Conservation (phyloP, 164 flowering plant genomes). For the Platanus orientalis region DNA sequence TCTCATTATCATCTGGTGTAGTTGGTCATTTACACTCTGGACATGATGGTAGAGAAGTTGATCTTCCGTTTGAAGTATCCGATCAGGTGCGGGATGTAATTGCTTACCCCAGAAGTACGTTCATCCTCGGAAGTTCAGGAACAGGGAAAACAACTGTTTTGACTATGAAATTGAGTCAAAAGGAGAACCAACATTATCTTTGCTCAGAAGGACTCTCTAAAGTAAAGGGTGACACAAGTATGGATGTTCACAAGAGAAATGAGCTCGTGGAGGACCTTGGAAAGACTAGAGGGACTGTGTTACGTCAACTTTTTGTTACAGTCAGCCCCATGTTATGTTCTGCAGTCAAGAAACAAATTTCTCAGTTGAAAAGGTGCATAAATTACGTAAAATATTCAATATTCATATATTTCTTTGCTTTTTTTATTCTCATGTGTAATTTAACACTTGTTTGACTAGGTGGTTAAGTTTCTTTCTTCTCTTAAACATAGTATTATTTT, state of each 20-base stretch:
- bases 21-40: constrained; percentile 61
- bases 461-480: no score
- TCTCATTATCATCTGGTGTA: constrained; percentile 51
- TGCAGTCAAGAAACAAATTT: no score
- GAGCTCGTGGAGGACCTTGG: constrained; percentile 3
- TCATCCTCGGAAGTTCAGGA: constrained; percentile 78
- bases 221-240: neutral
- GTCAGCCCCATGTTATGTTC: constrained; percentile 75
- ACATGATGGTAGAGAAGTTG: constrained; percentile 49
- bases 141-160: constrained; percentile 72
- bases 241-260: neutral
- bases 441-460: no score
- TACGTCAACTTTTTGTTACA: constrained; percentile 78
- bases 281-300: constrained; percentile 10
- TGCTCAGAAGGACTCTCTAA: constrained; percentile 30
- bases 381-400: no score
- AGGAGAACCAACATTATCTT: constrained; percentile 35
- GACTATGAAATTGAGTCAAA: constrained; percentile 62
- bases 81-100: constrained; percentile 60
- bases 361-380: constrained; percentile 66
- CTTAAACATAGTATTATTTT: no score
- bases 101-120: constrained; percentile 40
- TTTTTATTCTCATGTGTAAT: no score
- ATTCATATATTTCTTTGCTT: no score
- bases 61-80: constrained; percentile 78